Percentiles rank a stretch among this genome's conserved stretches.
These are phyloP conservation scores for Erythrobasidium yunnanense DNA, from an alignment of 768 basidiomycete genomes.

Conservation along the genomic window DNA sequence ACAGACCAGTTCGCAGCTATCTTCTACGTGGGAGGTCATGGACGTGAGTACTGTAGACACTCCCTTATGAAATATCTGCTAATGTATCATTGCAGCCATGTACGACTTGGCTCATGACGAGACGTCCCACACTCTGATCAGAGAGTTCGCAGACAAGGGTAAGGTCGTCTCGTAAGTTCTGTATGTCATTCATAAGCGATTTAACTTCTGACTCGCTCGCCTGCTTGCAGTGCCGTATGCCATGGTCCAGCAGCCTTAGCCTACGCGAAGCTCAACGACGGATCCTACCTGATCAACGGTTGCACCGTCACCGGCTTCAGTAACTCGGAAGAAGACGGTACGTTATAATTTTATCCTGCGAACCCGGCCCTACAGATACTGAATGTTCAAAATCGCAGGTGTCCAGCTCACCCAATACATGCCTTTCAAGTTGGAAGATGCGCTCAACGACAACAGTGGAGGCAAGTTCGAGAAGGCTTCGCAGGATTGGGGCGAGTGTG, in stretches of 20 bases:
- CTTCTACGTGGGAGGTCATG: slow-evolving; percentile 55
- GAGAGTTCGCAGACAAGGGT: slow-evolving; percentile 7
- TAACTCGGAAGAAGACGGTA: slow-evolving; percentile 55
- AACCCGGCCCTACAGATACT: too few relatives aligned
- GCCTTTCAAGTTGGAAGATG: slow-evolving; percentile 14
- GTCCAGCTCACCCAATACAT: slow-evolving; percentile 1
- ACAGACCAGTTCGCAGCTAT: slow-evolving; percentile 58
- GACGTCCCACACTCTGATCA: slow-evolving; percentile 51
- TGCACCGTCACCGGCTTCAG: slow-evolving; percentile 57
- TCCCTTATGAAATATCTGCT: background rate
- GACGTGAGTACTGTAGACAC: background rate
- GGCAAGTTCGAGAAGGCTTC: slow-evolving; percentile 45
- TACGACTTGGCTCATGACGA: slow-evolving; percentile 39
- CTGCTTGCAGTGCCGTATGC: slow-evolving; percentile 49
- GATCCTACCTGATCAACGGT: slow-evolving; percentile 56
- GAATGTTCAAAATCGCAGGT: too few relatives aligned
- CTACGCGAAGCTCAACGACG: slow-evolving; percentile 37
- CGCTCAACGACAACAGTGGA: background rate
- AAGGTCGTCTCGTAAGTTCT: slow-evolving; percentile 15
- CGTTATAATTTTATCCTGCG: too few relatives aligned
- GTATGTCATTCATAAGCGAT: too few relatives aligned
- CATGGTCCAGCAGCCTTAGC: slow-evolving; percentile 58
- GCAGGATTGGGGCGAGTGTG: slow-evolving; percentile 53
- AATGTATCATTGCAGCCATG: slow-evolving; percentile 45
- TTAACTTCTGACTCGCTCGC: background rate